phyloP scores from a whole-genome alignment of 169 alveolate species.

The Cryptosporidium baileyi region DNA sequence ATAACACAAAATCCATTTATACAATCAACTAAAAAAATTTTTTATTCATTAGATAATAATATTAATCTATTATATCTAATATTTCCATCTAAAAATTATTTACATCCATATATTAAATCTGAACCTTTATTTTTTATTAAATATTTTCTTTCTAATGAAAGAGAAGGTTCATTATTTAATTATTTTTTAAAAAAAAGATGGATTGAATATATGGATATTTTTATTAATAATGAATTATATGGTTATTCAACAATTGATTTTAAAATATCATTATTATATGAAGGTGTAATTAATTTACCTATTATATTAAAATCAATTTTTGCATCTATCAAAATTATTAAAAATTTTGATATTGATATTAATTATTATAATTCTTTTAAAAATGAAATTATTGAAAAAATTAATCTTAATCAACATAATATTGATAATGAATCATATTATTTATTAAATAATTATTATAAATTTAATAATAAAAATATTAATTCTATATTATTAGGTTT shows the following conservation, averaged over 20 bases:
- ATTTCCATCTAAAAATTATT: neutral
- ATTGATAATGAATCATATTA: neutral
- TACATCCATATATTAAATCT: neutral
- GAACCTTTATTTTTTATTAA: constrained; percentile 13
- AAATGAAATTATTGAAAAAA: neutral
- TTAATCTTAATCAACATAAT: neutral
- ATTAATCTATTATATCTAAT: neutral
- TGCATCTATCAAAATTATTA: neutral
- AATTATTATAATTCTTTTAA: neutral
- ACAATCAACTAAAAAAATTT: neutral
- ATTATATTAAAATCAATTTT: neutral
- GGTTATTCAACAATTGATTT: constrained; percentile 6
- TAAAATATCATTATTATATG: neutral
- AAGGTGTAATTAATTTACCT: neutral
- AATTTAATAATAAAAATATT: neutral
- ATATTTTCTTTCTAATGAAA: neutral
- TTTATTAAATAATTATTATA: neutral
- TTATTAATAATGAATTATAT: neutral
- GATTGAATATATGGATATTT: neutral
- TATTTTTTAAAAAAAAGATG: neutral
- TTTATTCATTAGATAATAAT: neutral
- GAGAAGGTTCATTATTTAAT: neutral
- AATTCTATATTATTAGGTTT: constrained; percentile 8
- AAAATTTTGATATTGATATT: neutral
- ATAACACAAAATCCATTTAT: neutral